phyloP scores from a whole-genome alignment of 768 basidiomycete species.

The Lactarius vividus region DNA sequence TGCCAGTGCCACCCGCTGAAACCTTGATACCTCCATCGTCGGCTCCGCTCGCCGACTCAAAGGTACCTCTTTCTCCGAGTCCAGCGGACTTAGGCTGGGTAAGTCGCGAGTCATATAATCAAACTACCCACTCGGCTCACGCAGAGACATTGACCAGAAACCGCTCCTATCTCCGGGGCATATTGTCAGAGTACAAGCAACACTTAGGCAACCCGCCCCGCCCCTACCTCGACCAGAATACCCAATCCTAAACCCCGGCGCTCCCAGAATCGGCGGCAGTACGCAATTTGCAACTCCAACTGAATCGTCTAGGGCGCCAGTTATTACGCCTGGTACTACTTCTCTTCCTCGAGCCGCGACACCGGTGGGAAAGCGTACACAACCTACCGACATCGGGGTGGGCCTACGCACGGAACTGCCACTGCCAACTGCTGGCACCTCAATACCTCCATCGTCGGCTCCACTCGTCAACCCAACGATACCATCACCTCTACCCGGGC shows the following conservation, averaged over 20 bases:
- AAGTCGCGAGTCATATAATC: neutral
- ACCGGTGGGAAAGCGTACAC: no score
- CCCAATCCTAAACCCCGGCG: neutral
- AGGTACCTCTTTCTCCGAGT: neutral
- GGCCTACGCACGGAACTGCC: neutral
- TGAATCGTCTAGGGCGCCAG: neutral
- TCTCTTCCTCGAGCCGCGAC: no score
- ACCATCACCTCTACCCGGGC: neutral
- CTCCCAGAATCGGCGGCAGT: neutral
- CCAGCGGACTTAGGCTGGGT: neutral
- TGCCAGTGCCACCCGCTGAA: neutral
- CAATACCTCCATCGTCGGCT: neutral
- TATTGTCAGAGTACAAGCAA: neutral
- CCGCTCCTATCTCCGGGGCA: neutral
- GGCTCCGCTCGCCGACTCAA: neutral
- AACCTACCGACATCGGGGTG: neutral
- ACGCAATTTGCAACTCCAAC: neutral
- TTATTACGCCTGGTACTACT: neutral
- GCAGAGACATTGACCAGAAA: neutral
- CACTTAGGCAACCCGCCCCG: neutral
- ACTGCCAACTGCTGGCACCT: neutral
- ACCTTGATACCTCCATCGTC: neutral
- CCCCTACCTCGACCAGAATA: neutral
- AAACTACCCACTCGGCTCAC: neutral
- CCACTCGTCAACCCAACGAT: neutral